Evolutionary conservation across 2,329 filamentous ascomycete genomes (phyloP), one percentile per base, ranked within the genome.

Genomic region (Aspergillus sclerotialis): DNA sequence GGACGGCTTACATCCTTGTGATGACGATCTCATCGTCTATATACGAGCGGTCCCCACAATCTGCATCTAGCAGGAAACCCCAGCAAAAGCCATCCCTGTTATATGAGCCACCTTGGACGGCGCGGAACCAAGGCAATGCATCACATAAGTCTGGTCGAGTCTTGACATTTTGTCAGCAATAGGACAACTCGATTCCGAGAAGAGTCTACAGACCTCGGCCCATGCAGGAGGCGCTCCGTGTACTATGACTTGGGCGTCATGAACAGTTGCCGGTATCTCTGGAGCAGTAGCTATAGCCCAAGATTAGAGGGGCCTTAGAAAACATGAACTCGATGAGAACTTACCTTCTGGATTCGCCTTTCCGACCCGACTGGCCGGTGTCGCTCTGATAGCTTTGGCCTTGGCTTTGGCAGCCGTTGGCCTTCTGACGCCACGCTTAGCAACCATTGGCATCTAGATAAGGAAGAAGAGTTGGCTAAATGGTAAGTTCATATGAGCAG

Each of bases 11-110:
- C 76, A 78, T 63, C 35, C 76, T 68, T 4, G 77, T 72, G 31
- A 88, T 78, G 21, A 85, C 65, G 3, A 84, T 64, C 34, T 82
- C 71, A 1, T 68, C 64, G 21, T 72, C 70, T 12, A 84, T 70
- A 31, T 75, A 68, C 36, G 84, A 78, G 3, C 77, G 65, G 2
- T 57, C 41, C 2, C 73, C 73, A 7, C 63, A 60, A 29, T 73
- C 67, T 0, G 64, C 66, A 45, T 84, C 77, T 13, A 81, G 64
- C 15, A 85, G 63, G 37, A 82, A 72, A 0, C 74, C 77, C 28
- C 65, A 64, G 2, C 69, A 69, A n/a, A 75, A 53, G 0, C 64
- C 60, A 2, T 69, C 58, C 0, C 58, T 63, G 0, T 65, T 64
- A 35, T 86, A 78, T 4, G 70, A 63, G 4, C 76, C 77, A 2